These are phyloP conservation scores for Schizochytrium sp. DNA, from an alignment of 108 stramenopile species.

Conservation along the genomic window DNA sequence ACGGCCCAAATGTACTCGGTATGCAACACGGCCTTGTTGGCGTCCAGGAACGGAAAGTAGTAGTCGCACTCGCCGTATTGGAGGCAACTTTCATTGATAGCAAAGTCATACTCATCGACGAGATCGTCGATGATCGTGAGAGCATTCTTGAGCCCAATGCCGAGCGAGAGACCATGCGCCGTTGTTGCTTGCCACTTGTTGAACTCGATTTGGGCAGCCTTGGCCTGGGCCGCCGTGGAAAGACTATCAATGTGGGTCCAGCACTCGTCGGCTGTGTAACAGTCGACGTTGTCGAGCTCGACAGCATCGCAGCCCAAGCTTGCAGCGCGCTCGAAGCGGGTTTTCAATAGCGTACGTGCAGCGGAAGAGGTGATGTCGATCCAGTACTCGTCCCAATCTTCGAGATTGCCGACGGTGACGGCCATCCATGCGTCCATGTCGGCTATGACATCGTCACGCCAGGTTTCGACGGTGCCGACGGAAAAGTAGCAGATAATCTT, in stretches of 20 bases:
- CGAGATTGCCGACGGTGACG: not conserved
- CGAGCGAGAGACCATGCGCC: not conserved
- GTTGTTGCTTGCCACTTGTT: conserved; percentile 19
- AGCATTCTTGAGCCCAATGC: conserved; percentile 17
- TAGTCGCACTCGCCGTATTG: conserved; percentile 11
- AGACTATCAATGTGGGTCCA: not conserved
- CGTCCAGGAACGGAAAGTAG: not conserved
- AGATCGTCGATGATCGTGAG: not conserved
- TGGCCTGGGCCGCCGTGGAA: not conserved
- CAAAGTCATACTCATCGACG: conserved; percentile 23
- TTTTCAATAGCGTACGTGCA: not conserved
- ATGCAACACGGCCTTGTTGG: conserved; percentile 5
- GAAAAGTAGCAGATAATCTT: not conserved
- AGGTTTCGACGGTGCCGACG: not conserved
- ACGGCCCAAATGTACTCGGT: not conserved
- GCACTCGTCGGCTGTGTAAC: not conserved
- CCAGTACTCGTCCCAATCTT: conserved; percentile 10
- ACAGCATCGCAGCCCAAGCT: not conserved
- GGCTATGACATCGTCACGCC: not conserved
- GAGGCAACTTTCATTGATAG: conserved; percentile 27
- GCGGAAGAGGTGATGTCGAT: not conserved
- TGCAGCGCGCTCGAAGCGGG: not conserved
- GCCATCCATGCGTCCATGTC: not conserved
- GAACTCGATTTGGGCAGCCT: conserved; percentile 19
- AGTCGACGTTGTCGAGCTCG: conserved; percentile 11